phyloP scores from a whole-genome alignment of 371 early-diverging fungal genomes.

The Lichtheimia ornata region DNA sequence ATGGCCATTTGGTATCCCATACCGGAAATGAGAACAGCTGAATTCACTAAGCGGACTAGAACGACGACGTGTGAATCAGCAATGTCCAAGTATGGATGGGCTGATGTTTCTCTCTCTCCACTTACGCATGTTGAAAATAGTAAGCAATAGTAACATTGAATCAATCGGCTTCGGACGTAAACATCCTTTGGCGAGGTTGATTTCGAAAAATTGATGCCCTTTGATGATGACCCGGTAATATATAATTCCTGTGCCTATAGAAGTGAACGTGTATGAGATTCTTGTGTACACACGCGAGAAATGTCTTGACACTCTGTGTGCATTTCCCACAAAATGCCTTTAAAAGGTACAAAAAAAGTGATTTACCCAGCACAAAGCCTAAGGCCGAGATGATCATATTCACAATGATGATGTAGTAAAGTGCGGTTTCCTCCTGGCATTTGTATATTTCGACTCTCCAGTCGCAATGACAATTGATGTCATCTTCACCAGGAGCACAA shows the following conservation, averaged over 20 bases:
- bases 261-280: not conserved
- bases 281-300: too few species aligned
- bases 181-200: constrained; percentile 9
- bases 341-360: too few species aligned
- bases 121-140: constrained; percentile 24
- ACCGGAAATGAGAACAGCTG: constrained; percentile 20
- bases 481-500: too few species aligned
- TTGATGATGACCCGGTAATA: constrained; percentile 16
- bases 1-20: constrained; percentile 10
- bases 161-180: constrained; percentile 29
- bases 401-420: constrained; percentile 21
- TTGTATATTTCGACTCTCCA: constrained; percentile 28
- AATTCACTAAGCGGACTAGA: constrained; percentile 21
- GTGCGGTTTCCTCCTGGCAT: constrained; percentile 21
- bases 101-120: not conserved
- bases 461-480: constrained; percentile 26
- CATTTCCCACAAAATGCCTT: not conserved
- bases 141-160: constrained; percentile 20
- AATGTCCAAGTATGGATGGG: not conserved
- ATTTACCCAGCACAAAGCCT: constrained; percentile 23
- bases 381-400: constrained; percentile 26
- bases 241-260: constrained; percentile 13
- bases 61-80: not conserved
- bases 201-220: constrained; percentile 19
- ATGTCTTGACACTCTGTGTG: not conserved